Conservation (phyloP, 2,329 filamentous ascomycete species). For the Cercospora sojina region DNA sequence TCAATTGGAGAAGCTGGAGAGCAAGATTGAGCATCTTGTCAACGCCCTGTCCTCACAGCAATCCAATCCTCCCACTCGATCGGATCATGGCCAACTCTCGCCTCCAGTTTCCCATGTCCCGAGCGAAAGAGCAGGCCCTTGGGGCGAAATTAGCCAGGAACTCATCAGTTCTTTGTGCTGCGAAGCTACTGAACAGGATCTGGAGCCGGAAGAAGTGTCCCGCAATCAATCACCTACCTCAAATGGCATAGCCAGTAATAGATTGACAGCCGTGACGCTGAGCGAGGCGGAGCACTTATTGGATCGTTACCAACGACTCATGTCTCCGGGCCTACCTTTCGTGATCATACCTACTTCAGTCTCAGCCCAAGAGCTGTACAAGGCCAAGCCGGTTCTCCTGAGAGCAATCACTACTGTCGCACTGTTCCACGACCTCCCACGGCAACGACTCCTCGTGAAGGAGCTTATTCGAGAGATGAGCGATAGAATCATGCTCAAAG, state of each 20-base stretch:
- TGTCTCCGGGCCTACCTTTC: slow-evolving; percentile 33
- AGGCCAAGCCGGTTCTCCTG: slow-evolving; percentile 32
- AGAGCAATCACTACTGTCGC: slow-evolving; percentile 35
- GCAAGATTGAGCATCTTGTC: slow-evolving; percentile 37
- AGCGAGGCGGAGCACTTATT: slow-evolving; percentile 33
- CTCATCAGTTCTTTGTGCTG: slow-evolving; percentile 13
- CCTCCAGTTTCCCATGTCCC: slow-evolving; percentile 24
- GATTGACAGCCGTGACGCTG: slow-evolving; percentile 23
- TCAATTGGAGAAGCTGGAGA: slow-evolving; percentile 38
- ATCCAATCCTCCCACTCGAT: slow-evolving; percentile 20
- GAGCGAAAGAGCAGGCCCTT: slow-evolving; percentile 5
- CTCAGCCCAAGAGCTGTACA: slow-evolving; percentile 28
- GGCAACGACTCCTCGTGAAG: slow-evolving; percentile 31
- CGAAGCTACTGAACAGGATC: not conserved
- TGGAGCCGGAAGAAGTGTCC: not conserved
- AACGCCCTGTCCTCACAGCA: slow-evolving; percentile 31
- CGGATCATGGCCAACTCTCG: slow-evolving; percentile 27
- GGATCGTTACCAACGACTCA: slow-evolving; percentile 31
- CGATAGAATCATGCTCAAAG: slow-evolving; percentile 34
- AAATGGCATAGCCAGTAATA: not conserved
- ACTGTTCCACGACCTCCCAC: slow-evolving; percentile 32
- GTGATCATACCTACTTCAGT: slow-evolving; percentile 27
- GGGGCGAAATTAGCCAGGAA: slow-evolving; percentile 1
- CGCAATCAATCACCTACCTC: not conserved
- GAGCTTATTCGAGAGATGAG: slow-evolving; percentile 34